These are phyloP conservation scores for Metschnikowia vanudenii DNA, from an alignment of 805 yeast genomes.

Conservation along the genomic window DNA sequence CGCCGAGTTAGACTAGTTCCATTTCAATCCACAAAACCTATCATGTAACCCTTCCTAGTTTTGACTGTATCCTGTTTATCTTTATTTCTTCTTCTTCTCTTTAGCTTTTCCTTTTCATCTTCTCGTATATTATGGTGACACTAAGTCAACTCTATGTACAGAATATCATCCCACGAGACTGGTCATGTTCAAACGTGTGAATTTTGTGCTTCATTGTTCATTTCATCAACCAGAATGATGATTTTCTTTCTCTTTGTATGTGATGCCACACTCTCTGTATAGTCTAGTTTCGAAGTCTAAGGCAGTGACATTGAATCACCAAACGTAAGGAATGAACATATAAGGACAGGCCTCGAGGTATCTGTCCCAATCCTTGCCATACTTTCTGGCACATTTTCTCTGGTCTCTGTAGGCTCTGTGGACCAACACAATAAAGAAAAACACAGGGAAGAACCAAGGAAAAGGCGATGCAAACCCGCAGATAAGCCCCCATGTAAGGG, in stretches of 20 bases:
- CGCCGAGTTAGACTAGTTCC: conserved; percentile 84
- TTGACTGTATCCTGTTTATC: not conserved
- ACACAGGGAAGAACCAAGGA: conserved; percentile 95
- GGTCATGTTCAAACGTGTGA: not conserved
- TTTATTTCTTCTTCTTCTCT: too few species aligned
- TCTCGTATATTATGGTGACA: not conserved
- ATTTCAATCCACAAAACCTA: not conserved
- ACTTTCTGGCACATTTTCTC: conserved; percentile 78
- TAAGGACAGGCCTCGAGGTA: conserved; percentile 88
- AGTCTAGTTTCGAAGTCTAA: not conserved
- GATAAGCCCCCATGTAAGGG: conserved; percentile 86
- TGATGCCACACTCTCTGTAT: not conserved
- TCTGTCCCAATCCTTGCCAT: conserved; percentile 91
- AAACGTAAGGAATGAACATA: conserved; percentile 84
- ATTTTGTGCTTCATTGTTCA: not conserved
- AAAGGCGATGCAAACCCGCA: conserved; percentile 87
- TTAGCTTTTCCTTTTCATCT: not conserved
- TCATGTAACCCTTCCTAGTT: not conserved
- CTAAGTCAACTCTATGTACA: not conserved
- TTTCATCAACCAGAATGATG: too few species aligned
- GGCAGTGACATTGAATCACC: conserved; percentile 31
- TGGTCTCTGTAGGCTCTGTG: conserved; percentile 91
- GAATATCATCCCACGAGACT: not conserved
- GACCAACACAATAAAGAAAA: conserved; percentile 80
- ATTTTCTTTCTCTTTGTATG: too few species aligned